Evolutionary conservation across 441 rosid genomes (phyloP).

Genomic region (Populus hybrid): DNA sequence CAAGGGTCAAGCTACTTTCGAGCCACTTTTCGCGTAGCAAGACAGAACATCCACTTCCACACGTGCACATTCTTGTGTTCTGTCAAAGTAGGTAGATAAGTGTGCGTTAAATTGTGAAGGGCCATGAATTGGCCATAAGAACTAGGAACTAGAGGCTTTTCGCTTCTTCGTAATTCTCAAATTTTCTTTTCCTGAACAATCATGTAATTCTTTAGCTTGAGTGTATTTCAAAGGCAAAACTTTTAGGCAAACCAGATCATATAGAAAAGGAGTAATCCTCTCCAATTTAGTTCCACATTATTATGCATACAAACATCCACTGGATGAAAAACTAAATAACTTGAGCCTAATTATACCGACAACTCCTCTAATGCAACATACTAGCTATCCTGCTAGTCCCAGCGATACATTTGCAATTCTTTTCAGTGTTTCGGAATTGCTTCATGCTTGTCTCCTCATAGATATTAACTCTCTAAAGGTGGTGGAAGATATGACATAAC

Average conservation of each 20-base stretch:
- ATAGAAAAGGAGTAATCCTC: neutral
- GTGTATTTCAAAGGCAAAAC: neutral
- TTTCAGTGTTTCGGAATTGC: neutral
- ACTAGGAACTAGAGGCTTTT: too few species aligned
- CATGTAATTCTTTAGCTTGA: neutral
- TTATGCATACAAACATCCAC: neutral
- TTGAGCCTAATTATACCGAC: too few species aligned
- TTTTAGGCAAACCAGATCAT: neutral
- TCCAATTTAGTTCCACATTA: neutral
- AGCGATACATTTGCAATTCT: neutral
- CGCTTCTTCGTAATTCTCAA: neutral
- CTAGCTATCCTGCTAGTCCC: too few species aligned
- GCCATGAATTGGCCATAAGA: too few species aligned
- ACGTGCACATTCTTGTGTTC: neutral
- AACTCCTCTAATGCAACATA: too few species aligned
- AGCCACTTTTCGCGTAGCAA: neutral
- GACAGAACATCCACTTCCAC: neutral
- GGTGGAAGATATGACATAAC: constrained; percentile 31
- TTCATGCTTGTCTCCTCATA: neutral
- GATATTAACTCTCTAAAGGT: neutral
- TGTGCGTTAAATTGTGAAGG: too few species aligned
- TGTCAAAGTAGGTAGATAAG: too few species aligned
- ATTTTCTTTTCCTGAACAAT: neutral
- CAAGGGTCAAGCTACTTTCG: neutral
- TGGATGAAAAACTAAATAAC: neutral